Base-by-base conservation (phyloP, 108 stramenopile genomes). In the Skeletonema tropicum region DNA sequence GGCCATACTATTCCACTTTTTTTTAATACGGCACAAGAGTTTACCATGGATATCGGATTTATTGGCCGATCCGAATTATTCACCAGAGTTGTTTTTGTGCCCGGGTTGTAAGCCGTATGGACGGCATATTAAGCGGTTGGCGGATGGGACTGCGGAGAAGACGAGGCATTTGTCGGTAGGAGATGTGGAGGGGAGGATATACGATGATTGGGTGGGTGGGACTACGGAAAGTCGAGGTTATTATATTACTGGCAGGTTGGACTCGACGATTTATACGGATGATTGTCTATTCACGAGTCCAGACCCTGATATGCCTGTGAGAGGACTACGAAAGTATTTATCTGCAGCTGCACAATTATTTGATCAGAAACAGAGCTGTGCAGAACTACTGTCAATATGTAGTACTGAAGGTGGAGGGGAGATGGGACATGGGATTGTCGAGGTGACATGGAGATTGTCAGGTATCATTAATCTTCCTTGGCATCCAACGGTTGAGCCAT, bases 261-360 rank as follows among this genome's bases (percentile, higher is more conserved):
- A 90, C 64, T 76, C 87, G 0, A 83, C 86, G 10, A 84, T 96
- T 26, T 96, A 92, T 76, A 63, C 88, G 17, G 91, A 93, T 72
- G 92, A 91, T 59, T 93, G 92, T 71, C 71, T 87, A 15, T 96
- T 96, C 67, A 87, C 85, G 69, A 89, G 89, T 1, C 94, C 94
- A 0, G 94, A 96, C 77, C 94, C 94, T 0, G 94, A 96, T 73
- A 96, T 96, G 94, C 94, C 94, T 10, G 92, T 96, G 3, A 35
- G 76, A 15, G 94, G 94, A 2, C 63, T 96, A 29, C 70, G 91
- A 13, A 96, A 96, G 64, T 96, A 93, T 65, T 41, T 92, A 31
- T 77, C 81, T 39, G 92, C 94, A 14, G 87, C 90, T n/a, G 84
- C 85, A 14, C 87, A 91, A 35, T 66, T 96, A 17, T 96, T 96